Evolutionary conservation across 2,329 filamentous ascomycete genomes (phyloP).

Genomic region (Metarhizium humberi): DNA sequence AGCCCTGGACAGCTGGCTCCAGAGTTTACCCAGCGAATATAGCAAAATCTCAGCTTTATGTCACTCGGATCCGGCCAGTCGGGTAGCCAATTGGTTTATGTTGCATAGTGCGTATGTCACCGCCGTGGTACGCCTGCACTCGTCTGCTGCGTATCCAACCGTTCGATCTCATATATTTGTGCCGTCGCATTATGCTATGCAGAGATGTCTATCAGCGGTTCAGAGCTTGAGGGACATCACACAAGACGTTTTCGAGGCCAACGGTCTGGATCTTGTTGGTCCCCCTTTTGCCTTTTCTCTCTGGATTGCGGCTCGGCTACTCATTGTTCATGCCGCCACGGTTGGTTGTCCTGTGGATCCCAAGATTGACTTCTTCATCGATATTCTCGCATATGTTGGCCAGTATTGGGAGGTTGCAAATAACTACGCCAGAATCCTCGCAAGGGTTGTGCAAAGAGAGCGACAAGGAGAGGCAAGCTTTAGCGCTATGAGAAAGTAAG

Average conservation of each 20-base stretch:
- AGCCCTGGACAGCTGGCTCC: constrained; percentile 31
- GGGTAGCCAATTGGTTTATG: constrained; percentile 38
- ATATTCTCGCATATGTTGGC: constrained; percentile 30
- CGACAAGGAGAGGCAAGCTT: constrained; percentile 27
- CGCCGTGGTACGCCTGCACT: constrained; percentile 33
- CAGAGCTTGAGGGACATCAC: constrained; percentile 34
- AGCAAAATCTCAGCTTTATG: constrained; percentile 35
- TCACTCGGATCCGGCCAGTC: constrained; percentile 34
- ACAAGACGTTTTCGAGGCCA: constrained; percentile 32
- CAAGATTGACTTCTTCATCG: constrained; percentile 33
- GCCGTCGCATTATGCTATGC: constrained; percentile 35
- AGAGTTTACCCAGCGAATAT: constrained; percentile 33
- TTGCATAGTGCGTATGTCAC: constrained; percentile 35
- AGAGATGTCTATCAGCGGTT: constrained; percentile 33
- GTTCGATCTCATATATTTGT: constrained; percentile 30
- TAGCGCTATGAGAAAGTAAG: constrained; percentile 30
- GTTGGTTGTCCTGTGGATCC: constrained; percentile 26
- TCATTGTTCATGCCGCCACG: constrained; percentile 31
- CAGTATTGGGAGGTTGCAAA: constrained; percentile 35
- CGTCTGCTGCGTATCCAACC: constrained; percentile 32
- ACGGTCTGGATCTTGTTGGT: constrained; percentile 31
- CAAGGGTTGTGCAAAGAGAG: constrained; percentile 26
- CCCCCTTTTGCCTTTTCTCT: constrained; percentile 35
- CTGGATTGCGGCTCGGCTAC: constrained; percentile 31
- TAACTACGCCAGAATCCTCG: constrained; percentile 31